Evolutionary conservation across 495 filamentous ascomycete species (phyloP).

Genomic region (Astrocystis sublimbata): DNA sequence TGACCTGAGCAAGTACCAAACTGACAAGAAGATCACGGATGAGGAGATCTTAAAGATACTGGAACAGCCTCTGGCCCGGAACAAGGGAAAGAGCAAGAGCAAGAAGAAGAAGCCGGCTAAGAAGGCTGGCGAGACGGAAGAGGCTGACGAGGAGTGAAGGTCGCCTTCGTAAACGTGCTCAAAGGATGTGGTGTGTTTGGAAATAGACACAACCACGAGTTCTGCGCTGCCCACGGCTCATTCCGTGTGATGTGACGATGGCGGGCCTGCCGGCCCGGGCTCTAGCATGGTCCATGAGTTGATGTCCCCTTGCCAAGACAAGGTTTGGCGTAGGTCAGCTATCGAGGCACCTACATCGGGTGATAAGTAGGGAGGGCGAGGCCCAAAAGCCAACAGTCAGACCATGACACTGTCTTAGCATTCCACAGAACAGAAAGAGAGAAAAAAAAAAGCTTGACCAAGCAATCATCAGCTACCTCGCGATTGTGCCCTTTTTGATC

Average conservation of each 20-base stretch:
- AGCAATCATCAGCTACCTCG: neutral
- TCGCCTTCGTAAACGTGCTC: neutral
- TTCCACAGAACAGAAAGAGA: slow-evolving; percentile 9
- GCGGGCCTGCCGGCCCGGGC: neutral
- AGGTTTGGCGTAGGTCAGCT: neutral
- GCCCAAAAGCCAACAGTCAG: neutral
- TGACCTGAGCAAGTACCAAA: slow-evolving; percentile 78
- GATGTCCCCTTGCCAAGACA: slow-evolving; percentile 1
- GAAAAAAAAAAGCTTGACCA: slow-evolving; percentile 16
- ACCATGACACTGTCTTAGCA: slow-evolving; percentile 8
- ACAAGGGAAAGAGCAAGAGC: slow-evolving; percentile 80
- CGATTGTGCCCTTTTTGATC: neutral
- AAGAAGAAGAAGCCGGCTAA: slow-evolving; percentile 81
- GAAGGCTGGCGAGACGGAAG: slow-evolving; percentile 62
- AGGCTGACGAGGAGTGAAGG: slow-evolving; percentile 43
- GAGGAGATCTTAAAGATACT: slow-evolving; percentile 93
- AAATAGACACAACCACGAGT: neutral
- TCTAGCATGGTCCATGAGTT: slow-evolving; percentile 5
- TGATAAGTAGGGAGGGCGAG: neutral
- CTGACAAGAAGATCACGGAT: slow-evolving; percentile 96
- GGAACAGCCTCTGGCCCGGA: slow-evolving; percentile 76
- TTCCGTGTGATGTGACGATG: slow-evolving; percentile 1
- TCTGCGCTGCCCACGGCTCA: neutral
- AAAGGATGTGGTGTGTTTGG: neutral
- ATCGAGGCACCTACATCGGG: no score